These are phyloP conservation scores for Novakomyces olei DNA, from an alignment of 805 yeast species.

Conservation along the genomic window DNA sequence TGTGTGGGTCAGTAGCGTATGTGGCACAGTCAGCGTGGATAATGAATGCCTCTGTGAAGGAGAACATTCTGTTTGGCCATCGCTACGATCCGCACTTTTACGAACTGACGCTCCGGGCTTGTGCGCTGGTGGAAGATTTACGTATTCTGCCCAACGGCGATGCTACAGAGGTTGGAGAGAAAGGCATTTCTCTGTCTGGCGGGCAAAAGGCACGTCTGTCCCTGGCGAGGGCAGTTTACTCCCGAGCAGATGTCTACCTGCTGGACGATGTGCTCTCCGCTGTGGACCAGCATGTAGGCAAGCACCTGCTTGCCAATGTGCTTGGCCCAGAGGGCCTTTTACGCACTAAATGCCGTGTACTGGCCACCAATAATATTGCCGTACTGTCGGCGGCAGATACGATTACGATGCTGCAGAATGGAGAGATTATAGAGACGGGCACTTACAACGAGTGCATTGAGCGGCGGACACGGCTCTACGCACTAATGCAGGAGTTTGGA, in stretches of 20 bases:
- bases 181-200: slow-evolving; percentile 88
- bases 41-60: slow-evolving; percentile 80
- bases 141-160: slow-evolving; percentile 73
- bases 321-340: slow-evolving; percentile 63
- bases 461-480: slow-evolving; percentile 8
- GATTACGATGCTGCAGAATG: slow-evolving; percentile 42
- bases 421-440: slow-evolving; percentile 19
- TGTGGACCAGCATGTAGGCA: slow-evolving; percentile 92
- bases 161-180: slow-evolving; percentile 82
- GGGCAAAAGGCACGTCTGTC: slow-evolving; percentile 95
- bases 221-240: slow-evolving; percentile 85
- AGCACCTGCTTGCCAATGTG: slow-evolving; percentile 61
- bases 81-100: slow-evolving; percentile 64
- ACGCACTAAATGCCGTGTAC: slow-evolving; percentile 45
- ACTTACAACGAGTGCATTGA: slow-evolving; percentile 12
- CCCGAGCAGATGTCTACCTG: slow-evolving; percentile 77
- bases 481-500: slow-evolving; percentile 11
- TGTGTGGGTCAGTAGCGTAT: slow-evolving; percentile 66
- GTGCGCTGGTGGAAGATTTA: slow-evolving; percentile 67
- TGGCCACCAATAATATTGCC: slow-evolving; percentile 72
- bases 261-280: slow-evolving; percentile 89
- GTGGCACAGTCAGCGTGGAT: slow-evolving; percentile 94
- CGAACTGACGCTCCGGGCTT: slow-evolving; percentile 58
- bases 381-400: slow-evolving; percentile 56
- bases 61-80: slow-evolving; percentile 78